Base-by-base conservation (phyloP, 805 yeast species). In the Teunomyces tritomae region DNA sequence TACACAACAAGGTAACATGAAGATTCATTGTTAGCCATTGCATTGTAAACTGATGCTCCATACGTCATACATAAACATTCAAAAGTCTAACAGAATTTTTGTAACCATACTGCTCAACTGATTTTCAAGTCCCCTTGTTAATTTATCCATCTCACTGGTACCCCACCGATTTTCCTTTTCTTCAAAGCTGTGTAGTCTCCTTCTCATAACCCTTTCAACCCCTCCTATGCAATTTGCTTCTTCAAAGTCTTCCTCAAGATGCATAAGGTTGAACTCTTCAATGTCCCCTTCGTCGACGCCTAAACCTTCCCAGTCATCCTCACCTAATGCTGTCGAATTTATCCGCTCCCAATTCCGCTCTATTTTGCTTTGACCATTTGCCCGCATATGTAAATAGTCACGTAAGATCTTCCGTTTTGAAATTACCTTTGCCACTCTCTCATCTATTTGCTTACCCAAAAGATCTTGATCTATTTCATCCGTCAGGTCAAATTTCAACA, bases 311-410 rank as follows among this genome's bases (percentile, higher is more conserved):
- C 60, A 62, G 28, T 56, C 53, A 34, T 57, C 49, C 8, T 59
- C 62, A 3, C 54, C 58, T 37, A 66, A 63, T 7, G 68, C 47
- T 2, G 65, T 55, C 2, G 62, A 54, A 49, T 79, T 74, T 14
- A 78, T 61, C 39, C 64, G 63, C 10, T 75, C 71, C 84, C 84
- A 80, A 39, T 74, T 67, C 9, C 64, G 43, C 28, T 67, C 68
- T 5, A 70, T 53, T 6, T 54, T 49, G 13, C 24, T 30, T 26
- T 55, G 51, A 5, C 57, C 61, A 28, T 60, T 57, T 2, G 68
- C 52, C 44, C 64, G 54, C 9, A 43, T 47, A 24, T 56, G 59
- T 28, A 69, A 59, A 46, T 68, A 61, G 13, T 68, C 64, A 40
- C 70, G 70, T 54, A 72, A 75, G 9, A 71, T 48, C 20, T 60